phyloP scores from a whole-genome alignment of 768 basidiomycete species.

The Pseudohyphozyma bogoriensis region DNA sequence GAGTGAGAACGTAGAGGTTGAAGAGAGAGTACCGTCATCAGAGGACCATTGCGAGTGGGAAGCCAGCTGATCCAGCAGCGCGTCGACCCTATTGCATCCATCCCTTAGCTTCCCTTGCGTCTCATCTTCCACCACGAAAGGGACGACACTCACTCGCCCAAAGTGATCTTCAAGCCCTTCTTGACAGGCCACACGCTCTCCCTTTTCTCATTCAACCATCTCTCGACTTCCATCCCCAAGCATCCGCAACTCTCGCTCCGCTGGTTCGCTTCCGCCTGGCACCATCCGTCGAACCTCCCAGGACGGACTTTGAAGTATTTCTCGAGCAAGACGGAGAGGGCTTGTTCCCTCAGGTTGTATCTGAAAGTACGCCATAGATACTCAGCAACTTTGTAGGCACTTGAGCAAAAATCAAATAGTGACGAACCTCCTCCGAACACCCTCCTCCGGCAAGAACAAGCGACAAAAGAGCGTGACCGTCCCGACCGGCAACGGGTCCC shows the following conservation, averaged over 20 bases:
- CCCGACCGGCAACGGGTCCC: slow-evolving; percentile 42
- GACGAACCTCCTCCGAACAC: slow-evolving; percentile 53
- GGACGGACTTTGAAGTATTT: slow-evolving; percentile 44
- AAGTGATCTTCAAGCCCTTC: background rate
- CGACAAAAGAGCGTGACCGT: slow-evolving; percentile 57
- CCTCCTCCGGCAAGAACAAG: slow-evolving; percentile 76
- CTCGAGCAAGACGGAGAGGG: slow-evolving; percentile 48
- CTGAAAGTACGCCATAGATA: background rate
- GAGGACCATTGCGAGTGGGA: slow-evolving; percentile 54
- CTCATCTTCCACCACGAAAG: slow-evolving; percentile 1
- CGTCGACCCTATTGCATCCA: slow-evolving; percentile 47
- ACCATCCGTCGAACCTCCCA: slow-evolving; percentile 35
- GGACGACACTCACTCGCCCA: slow-evolving; percentile 6
- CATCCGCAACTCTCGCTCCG: slow-evolving; percentile 45
- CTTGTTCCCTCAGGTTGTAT: slow-evolving; percentile 56
- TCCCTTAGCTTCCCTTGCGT: background rate
- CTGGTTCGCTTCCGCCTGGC: slow-evolving; percentile 39
- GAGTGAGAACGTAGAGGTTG: rapidly evolving
- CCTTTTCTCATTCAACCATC: slow-evolving; percentile 37
- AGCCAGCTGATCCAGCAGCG: slow-evolving; percentile 64
- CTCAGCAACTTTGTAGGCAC: background rate
- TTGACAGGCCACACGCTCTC: slow-evolving; percentile 41
- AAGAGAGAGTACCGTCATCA: slow-evolving; percentile 3
- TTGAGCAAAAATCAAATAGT: background rate
- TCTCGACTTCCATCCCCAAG: slow-evolving; percentile 57